Base-by-base conservation (phyloP, 257 asterid species). In the Solanum tarijense region DNA sequence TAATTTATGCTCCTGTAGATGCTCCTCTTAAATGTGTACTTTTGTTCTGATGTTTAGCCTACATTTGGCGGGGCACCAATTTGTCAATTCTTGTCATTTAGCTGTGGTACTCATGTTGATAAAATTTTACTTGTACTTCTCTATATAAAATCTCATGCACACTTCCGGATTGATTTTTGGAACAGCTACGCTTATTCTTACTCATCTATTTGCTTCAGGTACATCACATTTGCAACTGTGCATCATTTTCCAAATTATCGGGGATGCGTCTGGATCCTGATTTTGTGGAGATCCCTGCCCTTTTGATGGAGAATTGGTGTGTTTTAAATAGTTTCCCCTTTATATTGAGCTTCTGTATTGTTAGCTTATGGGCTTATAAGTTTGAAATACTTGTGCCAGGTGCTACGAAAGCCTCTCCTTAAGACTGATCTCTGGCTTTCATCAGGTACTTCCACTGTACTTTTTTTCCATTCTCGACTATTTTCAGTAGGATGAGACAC, bases 251-350 rank as follows among this genome's bases (percentile, higher is more conserved):
- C 79, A 91, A 97, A 91, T 95, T 96, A 93, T 97, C 99, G 27
- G 98, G 99, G 91, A 88, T 97, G 89, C 98, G 96, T 86, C 86
- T 96, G 94, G 99, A 97, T 90, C 98, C 99, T 46, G 99, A 97
- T 89, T 96, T 97, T 91, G 93, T 97, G 85, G 99, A 97, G 94
- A 95, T 97, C 75, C 99, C 99, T 34, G 96, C 96, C 83, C 79
- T 92, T 83, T 88, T 97, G 88, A 88, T 97, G 85, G 99, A 97
- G 92, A 96, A 97, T 90, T 97, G 99, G 99, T 94, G 90, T 31
- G 85, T 85, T 32, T 9, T 79, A 69, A 39, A 74, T 11, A 35
- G 87, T 46, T 87, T 74, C 69, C 86, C 81, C 41, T 81, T 72
- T 74, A 34, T 36, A 23, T 58, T 46, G 83, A 84, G 41, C 23